Base-by-base conservation (phyloP, 2,329 filamentous ascomycete genomes). In the Amauroascus niger region DNA sequence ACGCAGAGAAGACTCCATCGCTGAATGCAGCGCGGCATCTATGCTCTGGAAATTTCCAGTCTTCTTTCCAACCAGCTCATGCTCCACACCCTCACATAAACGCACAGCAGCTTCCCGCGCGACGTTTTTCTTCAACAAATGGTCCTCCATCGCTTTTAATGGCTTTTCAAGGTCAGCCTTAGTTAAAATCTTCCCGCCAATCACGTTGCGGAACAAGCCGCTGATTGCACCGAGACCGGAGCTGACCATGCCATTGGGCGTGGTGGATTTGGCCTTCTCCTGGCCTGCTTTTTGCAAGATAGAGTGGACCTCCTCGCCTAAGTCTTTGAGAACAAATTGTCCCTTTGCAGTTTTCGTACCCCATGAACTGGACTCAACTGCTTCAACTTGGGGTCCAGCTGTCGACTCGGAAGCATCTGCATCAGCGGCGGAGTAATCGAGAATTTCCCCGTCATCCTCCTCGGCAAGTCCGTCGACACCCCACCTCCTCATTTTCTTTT, bases 121-220 rank as follows among this genome's bases (percentile, higher is more conserved):
- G 26, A 98, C 90, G 64, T 98, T 98, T 76, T 98, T 98, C 72
- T 86, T 84, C 56, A 98, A 73, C 6, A 98, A 76, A 68, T 97
- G 91, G 54, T 95, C 88, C 67, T 96, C 88, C 88, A 98, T 96
- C 30, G 86, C 87, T 71, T 91, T 93, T 74, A 98, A 83, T 1
- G 93, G 87, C 68, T 94, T 95, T 58, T 88, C 86, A 20, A 98
- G 78, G 64, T 97, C 91, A 59, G 86, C 81, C 67, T 89, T 87
- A 1, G 88, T 94, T 64, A 98, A 74, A 0, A 85, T 88, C 75
- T 96, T 96, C 59, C 94, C 93, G 52, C 93, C 93, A 0, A 98
- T 86, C 37, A 98, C 86, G 66, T 96, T 97, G 60, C 88, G 83
- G 75, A 98, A 95, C 54, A 97, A 80, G 16, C 88, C 87, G 52